Base-by-base conservation (phyloP, 768 basidiomycete genomes). In the Hirschioporus abietinus region DNA sequence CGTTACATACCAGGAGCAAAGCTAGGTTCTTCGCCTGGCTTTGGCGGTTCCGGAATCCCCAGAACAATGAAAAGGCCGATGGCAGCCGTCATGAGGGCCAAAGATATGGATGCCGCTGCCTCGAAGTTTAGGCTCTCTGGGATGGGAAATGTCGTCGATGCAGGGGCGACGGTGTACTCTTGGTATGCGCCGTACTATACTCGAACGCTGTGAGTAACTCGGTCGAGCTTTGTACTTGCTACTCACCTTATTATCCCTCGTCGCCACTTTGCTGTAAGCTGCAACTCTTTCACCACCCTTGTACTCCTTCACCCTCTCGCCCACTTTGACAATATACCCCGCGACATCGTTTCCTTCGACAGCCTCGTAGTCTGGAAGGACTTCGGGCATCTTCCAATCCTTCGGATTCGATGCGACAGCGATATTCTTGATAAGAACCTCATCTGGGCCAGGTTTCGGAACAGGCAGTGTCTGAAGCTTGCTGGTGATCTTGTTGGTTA, bases 261-360 rank as follows among this genome's bases (percentile, higher is more conserved):
- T 61, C 60, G 60, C 60, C 5, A 24, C 12, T 23, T 61, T 61
- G 60, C 15, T 17, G 30, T 17, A 61, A 4, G 58, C 27, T 15
- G n/a, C 26, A 84, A 88, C 83, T 72, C 79, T 76, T 72, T 87
- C 85, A 1, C 85, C 86, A 34, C 78, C 77, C 67, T 81, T 76
- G 71, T 86, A 82, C 34, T 76, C 75, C 15, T 74, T 78, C 8
- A 88, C 86, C 0, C 80, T 82, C 65, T 82, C 80, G 1, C 86
- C 87, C 60, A 87, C 76, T 34, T 76, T 78, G 25, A 79, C 81
- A 7, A 88, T 81, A 1, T 81, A 78, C 5, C 87, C 87, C 58
- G 86, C 82, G 34, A 78, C 76, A 64, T 88, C 86, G 8, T 72
- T 75, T 0, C 86, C 86, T 0, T 83, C 66, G 1, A 86, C 73